Base-by-base conservation (phyloP, 345 rosid species). In the Arabis hirsuta region DNA sequence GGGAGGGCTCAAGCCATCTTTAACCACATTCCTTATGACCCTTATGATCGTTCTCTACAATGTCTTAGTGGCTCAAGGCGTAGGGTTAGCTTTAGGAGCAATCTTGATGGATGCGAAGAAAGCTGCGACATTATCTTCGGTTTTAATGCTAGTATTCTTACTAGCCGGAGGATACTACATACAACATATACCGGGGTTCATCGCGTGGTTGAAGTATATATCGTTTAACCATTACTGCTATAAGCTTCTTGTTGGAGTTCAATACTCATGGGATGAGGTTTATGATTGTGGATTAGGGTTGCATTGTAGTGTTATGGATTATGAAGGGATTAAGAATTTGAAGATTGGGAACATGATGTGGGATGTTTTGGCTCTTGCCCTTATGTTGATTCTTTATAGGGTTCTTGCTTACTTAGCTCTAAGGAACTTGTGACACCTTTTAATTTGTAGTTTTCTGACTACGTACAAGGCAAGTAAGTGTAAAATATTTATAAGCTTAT, bases 161-260 rank as follows among this genome's bases (percentile, higher is more conserved):
- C 74, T 94, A 22, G 98, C 83, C 0, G 96, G 98, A 6, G 97
- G 98, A 5, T 94, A 94, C 83, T 94, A 94, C 73, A 86, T 94
- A 50, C 96, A 86, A 60, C 97, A 86, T 66, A 88, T 94, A 19
- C 97, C 92, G 5, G 9, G 76, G 14, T 94, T 94, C 70, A 81
- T 91, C n/a, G 86, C 90, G 1, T 94, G 98, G 98, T 45, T 94
- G 71, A 94, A 94, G 79, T 87, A 90, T 67, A 31, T 90, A 22
- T 94, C 98, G 4, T 87, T 94, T 67, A 89, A 95, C 60, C 91
- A 90, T 53, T 89, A 89, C 77, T 89, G 95, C 70, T 94, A 94
- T 71, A 89, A 88, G 84, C 87, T 94, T 41, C 88, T 94, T 10
- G 79, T 94, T 48, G 90, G 81, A 36, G 92, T 87, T 32, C 97